These are phyloP conservation scores for Athelia psychrophila DNA, from an alignment of 1,284 basidiomycete species.

Conservation along the genomic window DNA sequence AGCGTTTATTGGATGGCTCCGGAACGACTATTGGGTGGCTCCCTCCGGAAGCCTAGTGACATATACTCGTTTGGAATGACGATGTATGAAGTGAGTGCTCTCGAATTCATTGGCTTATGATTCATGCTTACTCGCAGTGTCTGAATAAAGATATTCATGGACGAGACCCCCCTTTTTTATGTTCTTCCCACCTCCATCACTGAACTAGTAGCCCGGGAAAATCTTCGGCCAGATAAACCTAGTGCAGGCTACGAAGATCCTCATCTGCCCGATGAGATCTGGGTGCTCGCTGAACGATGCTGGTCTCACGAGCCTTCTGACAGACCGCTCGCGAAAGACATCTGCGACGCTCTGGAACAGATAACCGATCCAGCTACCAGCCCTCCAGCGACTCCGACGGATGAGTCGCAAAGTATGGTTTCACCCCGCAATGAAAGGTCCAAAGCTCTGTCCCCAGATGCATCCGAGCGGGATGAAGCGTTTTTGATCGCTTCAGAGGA, in stretches of 20 bases:
- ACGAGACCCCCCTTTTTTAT: background rate
- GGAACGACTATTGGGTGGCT: background rate
- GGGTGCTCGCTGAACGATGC: background rate
- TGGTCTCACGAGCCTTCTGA: background rate
- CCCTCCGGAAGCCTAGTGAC: background rate
- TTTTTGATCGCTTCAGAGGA: too few relatives aligned
- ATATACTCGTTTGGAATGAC: background rate
- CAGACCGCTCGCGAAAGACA: background rate
- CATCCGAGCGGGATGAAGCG: too few relatives aligned
- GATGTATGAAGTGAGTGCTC: background rate
- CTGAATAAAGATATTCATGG: background rate
- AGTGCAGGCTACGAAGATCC: background rate
- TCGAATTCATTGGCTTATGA: background rate
- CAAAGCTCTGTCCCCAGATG: too few relatives aligned
- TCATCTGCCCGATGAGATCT: background rate
- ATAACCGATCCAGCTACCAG: too few relatives aligned
- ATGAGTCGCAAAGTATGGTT: too few relatives aligned
- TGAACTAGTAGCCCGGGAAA: background rate
- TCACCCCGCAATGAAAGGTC: too few relatives aligned
- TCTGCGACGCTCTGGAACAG: too few relatives aligned
- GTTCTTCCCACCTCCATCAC: background rate
- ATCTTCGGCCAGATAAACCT: background rate
- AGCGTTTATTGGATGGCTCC: background rate
- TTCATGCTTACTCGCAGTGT: too few relatives aligned
- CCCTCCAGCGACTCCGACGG: too few relatives aligned